Evolutionary conservation across 2,329 filamentous ascomycete genomes (phyloP), one percentile per base, ranked within the genome.

Genomic region (Boeremia lycopersici): DNA sequence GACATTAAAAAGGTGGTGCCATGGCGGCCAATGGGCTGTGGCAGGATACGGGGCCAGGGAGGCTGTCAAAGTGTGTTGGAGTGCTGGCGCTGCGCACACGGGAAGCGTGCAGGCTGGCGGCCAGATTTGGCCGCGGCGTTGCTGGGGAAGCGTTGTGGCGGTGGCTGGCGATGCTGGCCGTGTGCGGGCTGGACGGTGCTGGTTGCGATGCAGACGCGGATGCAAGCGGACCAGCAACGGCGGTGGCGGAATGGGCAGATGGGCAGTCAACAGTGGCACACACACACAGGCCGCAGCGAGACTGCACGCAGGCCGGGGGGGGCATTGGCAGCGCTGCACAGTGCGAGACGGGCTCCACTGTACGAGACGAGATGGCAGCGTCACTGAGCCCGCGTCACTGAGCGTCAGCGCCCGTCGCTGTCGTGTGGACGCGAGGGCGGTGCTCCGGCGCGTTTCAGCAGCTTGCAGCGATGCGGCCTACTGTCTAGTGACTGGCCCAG

Each of bases 381-480:
- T 23, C 19, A 23, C 19, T 23, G 19, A 23, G 5, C 5, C 19
- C 2, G 19, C 19, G 19, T 23, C 19, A 23, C 19, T 5, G 19
- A 23, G 19, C 19, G 19, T 23, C 19, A 23, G 19, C 19, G 19
- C 5, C 3, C 5, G 19, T 23, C 19, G 19, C 36, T 40, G 48
- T 45, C 41, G 48, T 46, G 28, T 43, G 48, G 23, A 35, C 19
- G 44, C 13, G 35, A 31, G 23, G 12, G 34, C 26, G 29, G 43
- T 28, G 19, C 35, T 33, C 15, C 34, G 29, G 17, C 6, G 36
- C 52, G 52, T 55, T 50, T 55, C 52, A 55, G 46, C 41, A 31
- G 41, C 52, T 28, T 33, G 52, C 26, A 26, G 29, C 52, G 52
- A 55, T 55, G 41, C 6, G 19, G 17, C 31, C 29, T n/a, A n/a